Percentiles rank a stretch among this genome's conserved stretches.
Conservation (phyloP, 768 basidiomycete species). For the Leccinum pellstonianum region DNA sequence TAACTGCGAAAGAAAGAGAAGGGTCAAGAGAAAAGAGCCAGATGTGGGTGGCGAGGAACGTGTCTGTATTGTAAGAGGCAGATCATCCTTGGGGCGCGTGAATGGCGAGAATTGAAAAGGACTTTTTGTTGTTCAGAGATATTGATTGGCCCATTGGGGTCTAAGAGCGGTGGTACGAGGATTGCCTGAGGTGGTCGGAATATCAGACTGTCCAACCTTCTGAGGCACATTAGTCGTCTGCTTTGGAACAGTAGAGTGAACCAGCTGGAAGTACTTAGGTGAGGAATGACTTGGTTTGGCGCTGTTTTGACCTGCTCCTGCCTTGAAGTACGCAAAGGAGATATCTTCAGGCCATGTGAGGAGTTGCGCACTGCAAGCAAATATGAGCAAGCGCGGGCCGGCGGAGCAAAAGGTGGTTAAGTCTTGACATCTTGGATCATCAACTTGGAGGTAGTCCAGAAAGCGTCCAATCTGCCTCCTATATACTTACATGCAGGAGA, state of each 20-base stretch:
- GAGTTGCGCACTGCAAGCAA: background rate
- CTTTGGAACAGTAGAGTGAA: background rate
- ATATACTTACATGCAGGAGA: too few species aligned
- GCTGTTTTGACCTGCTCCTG: background rate
- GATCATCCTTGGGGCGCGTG: background rate
- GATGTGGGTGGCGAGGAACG: background rate
- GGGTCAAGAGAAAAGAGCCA: background rate
- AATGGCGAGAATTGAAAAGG: background rate
- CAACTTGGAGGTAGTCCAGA: background rate
- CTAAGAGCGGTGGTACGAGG: background rate
- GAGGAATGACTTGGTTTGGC: background rate
- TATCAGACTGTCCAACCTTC: background rate
- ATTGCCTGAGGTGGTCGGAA: background rate
- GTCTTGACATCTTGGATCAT: background rate
- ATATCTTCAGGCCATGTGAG: background rate
- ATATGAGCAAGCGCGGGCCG: background rate
- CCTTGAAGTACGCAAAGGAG: background rate
- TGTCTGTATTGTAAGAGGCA: background rate
- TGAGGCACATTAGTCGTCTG: background rate
- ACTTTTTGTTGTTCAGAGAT: background rate
- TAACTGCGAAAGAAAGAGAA: background rate
- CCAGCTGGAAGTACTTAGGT: background rate
- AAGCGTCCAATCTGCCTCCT: background rate
- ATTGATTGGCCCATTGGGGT: background rate
- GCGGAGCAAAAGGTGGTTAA: background rate